phyloP scores from a whole-genome alignment of 176 grass and related monocot species.

The Ananas comosus region DNA sequence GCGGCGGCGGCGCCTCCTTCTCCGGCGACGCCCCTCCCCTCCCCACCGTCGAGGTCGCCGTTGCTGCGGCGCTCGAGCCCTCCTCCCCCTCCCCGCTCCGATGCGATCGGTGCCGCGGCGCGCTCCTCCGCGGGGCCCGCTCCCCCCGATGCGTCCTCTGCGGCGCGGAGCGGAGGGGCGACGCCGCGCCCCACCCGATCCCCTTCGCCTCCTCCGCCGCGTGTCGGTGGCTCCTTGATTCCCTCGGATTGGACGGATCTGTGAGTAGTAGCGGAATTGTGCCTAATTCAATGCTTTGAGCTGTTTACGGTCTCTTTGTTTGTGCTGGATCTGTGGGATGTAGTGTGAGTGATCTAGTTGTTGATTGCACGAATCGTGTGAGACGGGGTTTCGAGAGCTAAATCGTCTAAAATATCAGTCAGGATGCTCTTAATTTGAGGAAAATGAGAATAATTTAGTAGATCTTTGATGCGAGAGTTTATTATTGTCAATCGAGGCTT shows the following conservation, averaged over 20 bases:
- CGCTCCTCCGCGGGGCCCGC: conserved; percentile 32
- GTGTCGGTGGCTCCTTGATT: conserved; percentile 45
- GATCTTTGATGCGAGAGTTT: no score
- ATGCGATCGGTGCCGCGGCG: conserved; percentile 47
- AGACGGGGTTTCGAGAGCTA: no score
- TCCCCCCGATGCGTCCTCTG: conserved; percentile 50
- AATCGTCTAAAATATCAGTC: not conserved
- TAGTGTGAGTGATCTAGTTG: no score
- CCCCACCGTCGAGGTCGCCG: conserved; percentile 35
- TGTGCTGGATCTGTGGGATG: no score
- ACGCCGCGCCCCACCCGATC: conserved; percentile 18
- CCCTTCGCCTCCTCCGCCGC: conserved; percentile 34
- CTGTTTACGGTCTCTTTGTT: not conserved
- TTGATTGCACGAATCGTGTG: no score
- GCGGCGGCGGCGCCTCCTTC: not conserved
- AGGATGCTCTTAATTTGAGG: no score
- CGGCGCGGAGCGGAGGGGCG: conserved; percentile 31
- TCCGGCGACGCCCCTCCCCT: conserved; percentile 5
- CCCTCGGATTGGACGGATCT: conserved; percentile 59
- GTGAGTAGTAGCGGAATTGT: conserved; percentile 31
- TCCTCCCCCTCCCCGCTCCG: conserved; percentile 5
- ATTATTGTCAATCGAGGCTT: no score
- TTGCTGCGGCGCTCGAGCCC: conserved; percentile 35
- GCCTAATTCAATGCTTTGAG: not conserved
- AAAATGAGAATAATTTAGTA: no score